Percentiles rank a stretch among this genome's conserved stretches.
These are phyloP conservation scores for Trypanosoma vivax DNA, from an alignment of 208 protist genomes.

Conservation along the genomic window DNA sequence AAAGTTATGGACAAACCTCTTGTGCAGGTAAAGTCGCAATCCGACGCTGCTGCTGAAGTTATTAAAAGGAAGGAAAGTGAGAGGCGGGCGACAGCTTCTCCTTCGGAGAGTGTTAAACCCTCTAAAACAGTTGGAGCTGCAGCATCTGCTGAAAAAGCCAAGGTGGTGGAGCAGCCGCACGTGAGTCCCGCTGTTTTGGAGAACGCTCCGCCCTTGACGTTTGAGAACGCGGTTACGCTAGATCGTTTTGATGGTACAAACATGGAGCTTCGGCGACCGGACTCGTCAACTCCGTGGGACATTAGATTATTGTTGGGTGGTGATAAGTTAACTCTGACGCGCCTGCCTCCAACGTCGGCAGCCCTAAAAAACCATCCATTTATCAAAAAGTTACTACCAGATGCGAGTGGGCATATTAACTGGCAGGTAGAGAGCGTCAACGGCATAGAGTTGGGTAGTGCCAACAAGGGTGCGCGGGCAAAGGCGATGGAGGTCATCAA, in stretches of 20 bases:
- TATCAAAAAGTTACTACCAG: constrained; percentile 28
- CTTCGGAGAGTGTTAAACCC: background rate
- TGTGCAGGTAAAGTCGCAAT: constrained; percentile 6
- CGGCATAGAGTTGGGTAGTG: constrained; percentile 36
- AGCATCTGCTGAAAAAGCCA: background rate
- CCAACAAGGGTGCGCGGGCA: constrained; percentile 22
- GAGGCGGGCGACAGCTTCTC: constrained; percentile 2
- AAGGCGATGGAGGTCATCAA: constrained; percentile 44
- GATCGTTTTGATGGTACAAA: constrained; percentile 29
- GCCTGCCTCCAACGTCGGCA: constrained; percentile 31
- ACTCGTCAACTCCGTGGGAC: constrained; percentile 28
- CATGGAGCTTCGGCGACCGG: constrained; percentile 25
- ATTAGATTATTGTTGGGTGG: constrained; percentile 39
- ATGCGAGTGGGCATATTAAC: constrained; percentile 25
- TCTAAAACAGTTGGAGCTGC: background rate
- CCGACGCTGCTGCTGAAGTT: constrained; percentile 3
- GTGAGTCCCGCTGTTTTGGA: constrained; percentile 11
- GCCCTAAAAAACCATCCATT: constrained; percentile 29
- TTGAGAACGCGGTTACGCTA: constrained; percentile 23
- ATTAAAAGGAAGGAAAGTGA: constrained; percentile 1
- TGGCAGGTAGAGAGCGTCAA: constrained; percentile 56
- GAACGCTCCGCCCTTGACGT: constrained; percentile 21
- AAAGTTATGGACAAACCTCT: constrained; percentile 13
- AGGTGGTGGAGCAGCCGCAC: background rate
- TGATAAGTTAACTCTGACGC: constrained; percentile 38